Evolutionary conservation across 2,329 filamentous ascomycete genomes (phyloP), one percentile per base, ranked within the genome.

Genomic region (Neurospora sp.): DNA sequence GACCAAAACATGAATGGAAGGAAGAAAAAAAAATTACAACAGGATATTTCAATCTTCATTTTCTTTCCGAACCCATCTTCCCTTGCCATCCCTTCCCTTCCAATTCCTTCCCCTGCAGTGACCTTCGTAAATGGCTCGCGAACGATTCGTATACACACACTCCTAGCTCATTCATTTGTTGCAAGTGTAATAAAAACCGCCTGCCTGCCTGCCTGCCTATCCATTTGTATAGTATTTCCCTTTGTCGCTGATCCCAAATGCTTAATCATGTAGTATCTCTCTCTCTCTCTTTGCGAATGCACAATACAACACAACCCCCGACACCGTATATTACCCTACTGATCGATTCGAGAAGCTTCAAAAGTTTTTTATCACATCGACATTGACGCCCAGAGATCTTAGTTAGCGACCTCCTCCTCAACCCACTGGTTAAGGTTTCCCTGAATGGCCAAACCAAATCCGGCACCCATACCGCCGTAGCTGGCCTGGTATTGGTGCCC

Each of bases 401-500:
- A 89, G 80, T 89, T 89, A 71, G 85, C 84, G 73, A 89, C 86
- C 78, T 89, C 87, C 77, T 90, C 88, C 79, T 90, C 88, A 42
- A 87, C 87, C 89, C 89, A 91, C 69, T 88, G 88, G 73, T 89
- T 90, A 74, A 90, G 79, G 7, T 86, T 86, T 72, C 87, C 85
- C 76, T 89, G 87, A 69, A 90, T 89, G 43, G 86, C 87, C 13
- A 90, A 82, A 38, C 87, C 88, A 71, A 87, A 89, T 2, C 86
- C 87, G 23, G 82, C 81, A 28, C 85, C 86, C 81, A 88, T 87
- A 36, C 87, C 86, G 71, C 86, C 84, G 71, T 84, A 90, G 79
- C 86, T 89, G 38, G 84, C 83, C 78, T 90, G 88, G 78, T 90
- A 91, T 73, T 90, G 88, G 76, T 91, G 89, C 11, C 88, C 88